phyloP scores from a whole-genome alignment of 192 early-diverging fungal genomes.

The Kickxella alabastrina region DNA sequence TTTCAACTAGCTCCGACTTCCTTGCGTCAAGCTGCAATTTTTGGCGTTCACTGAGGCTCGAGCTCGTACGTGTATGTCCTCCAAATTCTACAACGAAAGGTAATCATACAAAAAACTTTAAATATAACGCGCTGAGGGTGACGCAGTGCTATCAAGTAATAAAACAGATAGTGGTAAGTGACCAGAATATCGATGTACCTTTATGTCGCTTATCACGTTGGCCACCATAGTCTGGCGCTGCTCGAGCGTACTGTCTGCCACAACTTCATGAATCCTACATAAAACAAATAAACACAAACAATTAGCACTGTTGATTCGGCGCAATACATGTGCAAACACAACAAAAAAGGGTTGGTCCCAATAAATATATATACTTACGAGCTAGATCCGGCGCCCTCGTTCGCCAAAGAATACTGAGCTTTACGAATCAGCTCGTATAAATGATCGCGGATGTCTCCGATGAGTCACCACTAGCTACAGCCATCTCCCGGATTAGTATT shows the following conservation, averaged over 20 bases:
- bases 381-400: background rate
- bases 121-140: too few species aligned
- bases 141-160: too few species aligned
- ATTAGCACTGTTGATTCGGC: too few species aligned
- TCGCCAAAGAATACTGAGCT: background rate
- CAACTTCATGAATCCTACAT: background rate
- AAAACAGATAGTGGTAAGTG: too few species aligned
- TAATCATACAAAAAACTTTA: too few species aligned
- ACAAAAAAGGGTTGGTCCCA: too few species aligned
- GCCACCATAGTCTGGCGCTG: constrained; percentile 25
- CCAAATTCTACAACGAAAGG: constrained; percentile 17
- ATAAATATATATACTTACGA: background rate
- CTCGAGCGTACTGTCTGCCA: background rate
- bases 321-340: too few species aligned
- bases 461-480: background rate
- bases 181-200: too few species aligned
- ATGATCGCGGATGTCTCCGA: background rate
- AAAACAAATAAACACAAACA: too few species aligned
- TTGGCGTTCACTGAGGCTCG: constrained; percentile 3
- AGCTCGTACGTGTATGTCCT: constrained; percentile 20
- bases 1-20: constrained; percentile 11
- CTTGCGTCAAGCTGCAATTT: constrained; percentile 1
- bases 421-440: background rate
- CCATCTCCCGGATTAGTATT: constrained; percentile 27
- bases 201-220: constrained; percentile 22